phyloP scores from a whole-genome alignment of 2,329 filamentous ascomycete genomes.

The Colletotrichum sojae region DNA sequence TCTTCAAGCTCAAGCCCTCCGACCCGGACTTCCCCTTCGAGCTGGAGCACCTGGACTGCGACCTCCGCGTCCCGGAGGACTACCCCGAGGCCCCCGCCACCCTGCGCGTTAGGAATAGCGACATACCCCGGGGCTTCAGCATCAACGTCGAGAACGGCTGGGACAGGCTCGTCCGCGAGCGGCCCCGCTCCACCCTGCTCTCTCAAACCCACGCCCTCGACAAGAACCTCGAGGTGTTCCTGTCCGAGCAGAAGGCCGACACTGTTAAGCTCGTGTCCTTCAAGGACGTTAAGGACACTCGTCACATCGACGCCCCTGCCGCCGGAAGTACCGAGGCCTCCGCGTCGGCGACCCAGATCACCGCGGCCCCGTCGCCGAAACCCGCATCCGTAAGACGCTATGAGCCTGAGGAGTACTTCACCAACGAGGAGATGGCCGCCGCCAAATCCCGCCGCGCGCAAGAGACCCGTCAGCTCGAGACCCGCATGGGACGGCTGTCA shows the following conservation, averaged over 20 bases:
- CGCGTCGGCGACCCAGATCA: background rate
- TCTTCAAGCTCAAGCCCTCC: conserved; percentile 78
- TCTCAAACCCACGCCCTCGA: conserved; percentile 79
- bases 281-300: conserved; percentile 66
- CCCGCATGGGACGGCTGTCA: conserved; percentile 77
- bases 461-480: conserved; percentile 81
- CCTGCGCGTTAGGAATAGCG: conserved; percentile 76
- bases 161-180: conserved; percentile 71
- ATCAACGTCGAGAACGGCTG: conserved; percentile 85
- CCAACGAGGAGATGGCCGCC: conserved; percentile 70
- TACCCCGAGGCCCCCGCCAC: conserved; percentile 74
- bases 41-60: conserved; percentile 76
- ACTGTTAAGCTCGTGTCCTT: conserved; percentile 78
- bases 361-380: conserved; percentile 6
- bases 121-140: conserved; percentile 79
- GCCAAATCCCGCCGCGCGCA: conserved; percentile 75
- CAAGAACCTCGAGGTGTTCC: conserved; percentile 77
- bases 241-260: conserved; percentile 79
- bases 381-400: conserved; percentile 48
- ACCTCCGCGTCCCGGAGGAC: conserved; percentile 72
- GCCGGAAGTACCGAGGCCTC: background rate
- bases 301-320: conserved; percentile 54
- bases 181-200: conserved; percentile 72
- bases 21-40: conserved; percentile 90
- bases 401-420: conserved; percentile 64